These are phyloP conservation scores for Trichoderma breve DNA, from an alignment of 2,329 filamentous ascomycete species.

Conservation along the genomic window DNA sequence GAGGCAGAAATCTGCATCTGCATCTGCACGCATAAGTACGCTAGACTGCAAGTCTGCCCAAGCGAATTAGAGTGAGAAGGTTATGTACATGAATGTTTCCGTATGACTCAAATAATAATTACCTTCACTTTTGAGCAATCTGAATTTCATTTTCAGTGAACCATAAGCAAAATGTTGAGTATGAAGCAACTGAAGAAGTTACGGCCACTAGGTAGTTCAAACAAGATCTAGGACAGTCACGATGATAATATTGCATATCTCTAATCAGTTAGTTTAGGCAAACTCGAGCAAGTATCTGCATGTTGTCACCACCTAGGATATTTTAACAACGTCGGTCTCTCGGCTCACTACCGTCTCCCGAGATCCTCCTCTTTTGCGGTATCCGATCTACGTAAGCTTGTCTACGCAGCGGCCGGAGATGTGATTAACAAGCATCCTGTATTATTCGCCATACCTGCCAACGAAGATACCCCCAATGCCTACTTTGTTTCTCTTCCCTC, in stretches of 20 bases:
- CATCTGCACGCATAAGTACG: not conserved
- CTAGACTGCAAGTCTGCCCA: not conserved
- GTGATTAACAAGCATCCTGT: not conserved
- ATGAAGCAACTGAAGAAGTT: not conserved
- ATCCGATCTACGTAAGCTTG: not conserved
- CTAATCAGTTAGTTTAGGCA: slow-evolving; percentile 30
- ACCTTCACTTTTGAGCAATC: not conserved
- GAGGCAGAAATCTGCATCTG: not conserved
- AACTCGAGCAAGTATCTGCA: slow-evolving; percentile 44
- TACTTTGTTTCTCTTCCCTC: not conserved
- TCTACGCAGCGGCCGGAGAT: not conserved
- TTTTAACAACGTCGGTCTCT: slow-evolving; percentile 44
- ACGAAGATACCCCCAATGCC: not conserved
- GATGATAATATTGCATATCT: not conserved
- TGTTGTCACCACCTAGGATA: slow-evolving; percentile 41
- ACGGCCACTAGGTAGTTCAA: not conserved
- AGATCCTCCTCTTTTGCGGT: no score
- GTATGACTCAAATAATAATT: not conserved
- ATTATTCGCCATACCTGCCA: not conserved
- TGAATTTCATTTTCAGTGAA: not conserved
- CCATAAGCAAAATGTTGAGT: not conserved
- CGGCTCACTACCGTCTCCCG: slow-evolving; percentile 36
- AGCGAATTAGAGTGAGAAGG: not conserved
- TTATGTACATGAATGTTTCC: not conserved
- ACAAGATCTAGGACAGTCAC: not conserved